These are phyloP conservation scores for Hordeum vulgare DNA, from an alignment of 176 grass and related monocot species.

Conservation along the genomic window DNA sequence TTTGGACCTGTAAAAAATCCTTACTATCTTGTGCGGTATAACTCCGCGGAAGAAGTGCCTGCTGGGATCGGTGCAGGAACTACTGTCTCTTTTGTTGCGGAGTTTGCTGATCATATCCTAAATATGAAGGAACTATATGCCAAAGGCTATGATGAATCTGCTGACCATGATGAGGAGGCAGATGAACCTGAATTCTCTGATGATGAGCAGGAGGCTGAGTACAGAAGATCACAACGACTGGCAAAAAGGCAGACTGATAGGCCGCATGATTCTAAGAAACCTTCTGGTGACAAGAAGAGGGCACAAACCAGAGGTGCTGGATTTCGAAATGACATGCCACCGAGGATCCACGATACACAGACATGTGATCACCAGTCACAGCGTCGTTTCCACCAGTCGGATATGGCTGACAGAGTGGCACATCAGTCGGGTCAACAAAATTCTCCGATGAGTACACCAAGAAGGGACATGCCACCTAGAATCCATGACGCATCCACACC, in stretches of 20 bases:
- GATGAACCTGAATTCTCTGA: slow-evolving; percentile 87
- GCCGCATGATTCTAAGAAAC: slow-evolving; percentile 25
- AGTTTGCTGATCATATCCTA: slow-evolving; percentile 80
- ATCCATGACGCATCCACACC: not conserved
- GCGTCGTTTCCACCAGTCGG: not conserved
- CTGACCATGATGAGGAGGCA: slow-evolving; percentile 43
- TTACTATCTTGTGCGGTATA: slow-evolving; percentile 80
- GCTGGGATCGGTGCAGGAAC: slow-evolving; percentile 57
- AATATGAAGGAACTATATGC: slow-evolving; percentile 62
- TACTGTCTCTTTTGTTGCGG: slow-evolving; percentile 56
- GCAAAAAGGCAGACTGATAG: slow-evolving; percentile 57
- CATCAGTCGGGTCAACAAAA: slow-evolving; percentile 9
- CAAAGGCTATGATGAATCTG: slow-evolving; percentile 87
- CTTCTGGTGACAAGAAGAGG: slow-evolving; percentile 43
- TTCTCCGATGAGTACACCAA: not conserved
- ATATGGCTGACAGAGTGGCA: slow-evolving; percentile 6
- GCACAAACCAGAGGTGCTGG: slow-evolving; percentile 15
- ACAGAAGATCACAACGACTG: slow-evolving; percentile 43
- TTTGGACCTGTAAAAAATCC: slow-evolving; percentile 95
- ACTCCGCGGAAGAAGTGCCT: slow-evolving; percentile 62
- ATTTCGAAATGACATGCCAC: slow-evolving; percentile 21
- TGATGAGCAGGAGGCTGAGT: slow-evolving; percentile 87
- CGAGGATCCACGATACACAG: slow-evolving; percentile 1
- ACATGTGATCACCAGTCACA: not conserved
- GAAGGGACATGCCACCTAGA: slow-evolving; percentile 8